These are phyloP conservation scores for Dactylonectria macrodidyma DNA, from an alignment of 2,329 filamentous ascomycete species.

Conservation along the genomic window DNA sequence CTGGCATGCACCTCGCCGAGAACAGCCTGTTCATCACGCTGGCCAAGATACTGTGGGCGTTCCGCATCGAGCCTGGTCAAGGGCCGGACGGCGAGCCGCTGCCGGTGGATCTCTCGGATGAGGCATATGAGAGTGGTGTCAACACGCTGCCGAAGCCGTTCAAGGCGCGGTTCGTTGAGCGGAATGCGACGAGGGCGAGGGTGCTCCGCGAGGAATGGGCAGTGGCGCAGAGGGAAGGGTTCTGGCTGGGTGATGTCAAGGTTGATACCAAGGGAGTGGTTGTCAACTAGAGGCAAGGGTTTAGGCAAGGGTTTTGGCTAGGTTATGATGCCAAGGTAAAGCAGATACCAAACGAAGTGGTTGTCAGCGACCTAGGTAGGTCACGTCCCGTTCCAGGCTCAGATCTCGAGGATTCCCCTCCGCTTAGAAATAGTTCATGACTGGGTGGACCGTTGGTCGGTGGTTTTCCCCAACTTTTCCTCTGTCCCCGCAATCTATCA, in stretches of 20 bases:
- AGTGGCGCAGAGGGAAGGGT: constrained; percentile 15
- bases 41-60: constrained; percentile 33
- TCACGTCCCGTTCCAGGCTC: too few relatives aligned
- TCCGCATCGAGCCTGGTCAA: constrained; percentile 16
- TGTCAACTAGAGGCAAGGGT: too few relatives aligned
- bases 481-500: too few relatives aligned
- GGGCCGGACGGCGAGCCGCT: neutral
- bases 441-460: too few relatives aligned
- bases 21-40: constrained; percentile 33
- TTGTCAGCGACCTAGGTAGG: too few relatives aligned
- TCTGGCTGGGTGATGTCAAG: constrained; percentile 22
- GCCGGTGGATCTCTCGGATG: constrained; percentile 24
- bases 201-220: constrained; percentile 27
- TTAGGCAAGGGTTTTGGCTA: too few relatives aligned
- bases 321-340: too few relatives aligned
- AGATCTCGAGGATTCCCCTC: too few relatives aligned
- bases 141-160: constrained; percentile 29
- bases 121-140: constrained; percentile 20
- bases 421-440: too few relatives aligned
- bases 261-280: neutral
- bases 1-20: constrained; percentile 65
- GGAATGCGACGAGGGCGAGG: constrained; percentile 12
- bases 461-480: too few relatives aligned
- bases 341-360: too few relatives aligned
- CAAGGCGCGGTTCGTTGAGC: constrained; percentile 23